Base-by-base conservation (phyloP, 768 basidiomycete genomes). In the Leccinum incarnatum region DNA sequence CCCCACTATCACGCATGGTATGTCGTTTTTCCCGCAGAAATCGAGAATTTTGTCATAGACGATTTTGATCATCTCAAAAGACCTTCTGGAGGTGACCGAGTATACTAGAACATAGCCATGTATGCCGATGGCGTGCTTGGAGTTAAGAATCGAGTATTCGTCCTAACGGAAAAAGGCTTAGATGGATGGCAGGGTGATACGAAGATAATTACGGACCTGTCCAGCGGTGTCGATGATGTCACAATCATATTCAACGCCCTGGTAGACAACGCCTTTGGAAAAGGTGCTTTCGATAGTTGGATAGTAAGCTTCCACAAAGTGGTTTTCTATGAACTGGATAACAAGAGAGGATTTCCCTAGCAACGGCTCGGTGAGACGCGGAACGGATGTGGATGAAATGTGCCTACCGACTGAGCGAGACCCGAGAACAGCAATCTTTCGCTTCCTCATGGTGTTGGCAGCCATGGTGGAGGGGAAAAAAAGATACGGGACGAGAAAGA, bases 191-290 rank as follows among this genome's bases (percentile, higher is more conserved):
- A 19, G 60, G 7, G 36, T 36, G 58, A 46, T 45, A 14, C 15
- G 29, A 55, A 9, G 46, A 37, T 45, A 45, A 55, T 6, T 42
- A 71, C 84, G 63, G 57, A 93, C 95, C 85, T 98, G 96, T 29
- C 96, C 96, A 53, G 96, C 96, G 62, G 94, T 96, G 74, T 98
- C 96, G 67, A 98, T 93, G 77, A 98, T 95, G 76, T 96, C 94
- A 76, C 95, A 95, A 60, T 94, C 89, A 69, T 95, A 98, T 68
- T 95, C 93, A 32, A 88, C 81, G 52, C 95, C 95, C 56, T 91
- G 92, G 78, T 91, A 89, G 58, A 81, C 83, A 68, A 98, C 86
- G 59, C 81, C 87, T 81, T 96, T 97, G 53, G 86, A 81, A 73
- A 88, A 90, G 12, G 89, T 93, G 65, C 81, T 85, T 75, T 98